Base-by-base conservation (phyloP, 2,329 filamentous ascomycete genomes). In the Chalaropsis thielavioides region DNA sequence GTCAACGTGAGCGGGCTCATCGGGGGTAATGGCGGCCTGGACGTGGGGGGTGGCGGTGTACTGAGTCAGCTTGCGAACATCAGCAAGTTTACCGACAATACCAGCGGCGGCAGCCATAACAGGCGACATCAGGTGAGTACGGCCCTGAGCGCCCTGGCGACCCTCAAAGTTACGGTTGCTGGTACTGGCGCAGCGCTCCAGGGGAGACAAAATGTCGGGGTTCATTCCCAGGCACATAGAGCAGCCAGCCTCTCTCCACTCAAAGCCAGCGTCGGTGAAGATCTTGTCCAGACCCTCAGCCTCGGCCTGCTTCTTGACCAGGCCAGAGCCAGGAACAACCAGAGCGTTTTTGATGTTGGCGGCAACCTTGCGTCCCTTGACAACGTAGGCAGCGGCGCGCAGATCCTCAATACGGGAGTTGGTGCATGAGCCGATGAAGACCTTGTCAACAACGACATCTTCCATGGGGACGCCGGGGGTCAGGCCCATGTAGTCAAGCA, bases 181-280 rank as follows among this genome's bases (percentile, higher is more conserved):
- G 61, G 94, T 97, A 73, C 88, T 92, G 51, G 94, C 94, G 74
- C 94, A 97, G 72, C 94, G 87, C 78, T 99, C 94, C 74, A 88
- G 83, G 64, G 94, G 92, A 1, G 91, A 85, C 59, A 97, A 83
- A 69, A 99, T 97, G 74, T 99, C 94, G 0, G 94, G 92, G 80
- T 99, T 99, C 92, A 99, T 99, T 74, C 94, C 94, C 64, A 99
- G 82, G 74, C 94, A 97, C 94, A 99, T 99, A 68, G 90, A 95
- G 83, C 94, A 99, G 61, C 94, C 94, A 69, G 94, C 94, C 78
- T 99, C 94, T 73, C 94, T 85, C 92, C 92, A 97, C 75, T 97
- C 92, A 70, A 97, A 97, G 7, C 94, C 94, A 61, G 94, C 92
- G 68, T 95, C 90, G 8, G 78, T 73, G 76, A 99, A 97, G 73